Base-by-base conservation (phyloP, 257 asterid species). In the Capsicum baccatum region DNA sequence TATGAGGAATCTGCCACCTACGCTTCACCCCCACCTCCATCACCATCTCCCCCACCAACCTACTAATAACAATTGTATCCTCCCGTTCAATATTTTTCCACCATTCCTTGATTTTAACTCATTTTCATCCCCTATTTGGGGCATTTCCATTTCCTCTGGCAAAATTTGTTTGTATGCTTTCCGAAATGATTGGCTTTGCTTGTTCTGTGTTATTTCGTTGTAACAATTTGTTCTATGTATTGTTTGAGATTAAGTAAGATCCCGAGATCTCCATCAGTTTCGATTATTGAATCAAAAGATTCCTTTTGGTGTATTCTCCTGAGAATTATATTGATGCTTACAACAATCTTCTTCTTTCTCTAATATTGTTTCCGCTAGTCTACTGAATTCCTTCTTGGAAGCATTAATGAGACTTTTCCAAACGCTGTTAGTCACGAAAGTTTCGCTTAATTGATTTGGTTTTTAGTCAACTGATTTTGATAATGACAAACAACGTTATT, bases 101-200 rank as follows among this genome's bases (percentile, higher is more conserved):
- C 82, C 14, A 14, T 15, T 54, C 48, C 60, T 56, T 2, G 26
- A 26, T 15, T 54, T 14, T 54, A 33, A 33, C 66, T 78, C 82
- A 78, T 54, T 33, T 52, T 54, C 82, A 78, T 33, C 64, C 82
- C 66, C 82, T 54, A 21, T 7, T 54, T 33, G 50, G 82, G 54
- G 64, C 82, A 78, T 26, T 33, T 54, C 50, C 7, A 15, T 78
- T 54, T 33, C 15, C 50, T 26, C 64, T 78, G 48, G 33, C 50
- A 78, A 54, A 0, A 13, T 26, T 54, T 50, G 19, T 54, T 50
- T 78, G 63, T 52, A 54, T 21, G 63, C 26, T 54, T 78, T 55
- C 64, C 15, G 6, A 78, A 9, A 54, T 15, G 48, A 54, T 1
- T 4, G 33, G 47, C 33, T 8, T 50, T 54, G 64, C 50, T 78